Base-by-base conservation (phyloP, 768 basidiomycete species). In the Macrocybe gigantea region DNA sequence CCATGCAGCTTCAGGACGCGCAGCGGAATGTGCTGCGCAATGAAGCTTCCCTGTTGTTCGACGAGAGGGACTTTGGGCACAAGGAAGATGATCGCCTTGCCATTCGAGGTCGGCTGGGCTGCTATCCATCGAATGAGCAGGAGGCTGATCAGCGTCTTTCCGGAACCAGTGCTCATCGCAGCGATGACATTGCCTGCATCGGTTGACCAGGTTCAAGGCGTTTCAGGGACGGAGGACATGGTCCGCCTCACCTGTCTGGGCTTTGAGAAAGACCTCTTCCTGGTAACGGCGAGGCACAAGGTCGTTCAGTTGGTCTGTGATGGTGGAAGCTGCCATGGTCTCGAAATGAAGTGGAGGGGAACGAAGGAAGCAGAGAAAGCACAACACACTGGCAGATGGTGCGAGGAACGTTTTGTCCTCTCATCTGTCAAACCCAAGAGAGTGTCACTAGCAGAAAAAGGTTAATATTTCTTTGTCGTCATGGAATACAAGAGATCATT, bases 31-130 rank as follows among this genome's bases (percentile, higher is more conserved):
- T 88, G 73, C 51, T 75, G 68, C 9, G 72, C 58, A 47, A 92
- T 77, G 53, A 83, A 88, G 15, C 77, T 69, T 14, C 75, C 79
- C 59, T 93, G 89, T 60, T 94, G 93, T 53, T 86, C 79, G 14
- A 93, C 93, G 11, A 95, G 76, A 2, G 88, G 75, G 3, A 92
- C 89, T 54, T 85, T 85, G 0, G 93, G 93, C 2, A 90, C 90
- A 33, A 94, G 74, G 58, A 93, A 93, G 7, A 92, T 74, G 53
- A 83, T 74, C 41, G 78, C 74, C 62, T 87, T 88, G 45, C 73
- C 74, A 37, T 65, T 55, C 1, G 75, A 71, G 11, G 61, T 55
- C 13, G 78, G 70, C 50, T 77, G 77, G 0, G 77, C 58, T 13
- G 79, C 71, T 47, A 86, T 74, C 83, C 84, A 90, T 66, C 84